phyloP scores from a whole-genome alignment of 768 basidiomycete species.

The Lactarius hatsudake region DNA sequence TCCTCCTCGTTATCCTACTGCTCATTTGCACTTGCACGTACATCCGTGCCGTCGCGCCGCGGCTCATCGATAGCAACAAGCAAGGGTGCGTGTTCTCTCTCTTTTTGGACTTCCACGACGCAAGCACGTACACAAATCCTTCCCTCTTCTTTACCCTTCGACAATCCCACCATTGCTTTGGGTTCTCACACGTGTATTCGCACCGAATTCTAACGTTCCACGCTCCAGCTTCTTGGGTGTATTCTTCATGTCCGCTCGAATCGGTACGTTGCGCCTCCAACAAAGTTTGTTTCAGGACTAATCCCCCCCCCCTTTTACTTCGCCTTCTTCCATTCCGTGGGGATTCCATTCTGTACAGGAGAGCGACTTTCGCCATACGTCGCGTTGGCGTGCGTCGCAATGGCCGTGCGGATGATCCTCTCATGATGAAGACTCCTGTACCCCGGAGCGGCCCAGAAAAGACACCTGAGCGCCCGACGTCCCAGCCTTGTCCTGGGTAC shows the following conservation, averaged over 20 bases:
- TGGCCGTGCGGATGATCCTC: conserved; percentile 75
- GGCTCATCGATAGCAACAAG: conserved; percentile 90
- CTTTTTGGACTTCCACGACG: neutral
- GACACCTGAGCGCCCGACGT: neutral
- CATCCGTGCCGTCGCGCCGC: conserved; percentile 83
- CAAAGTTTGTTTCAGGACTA: neutral
- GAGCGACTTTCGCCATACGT: conserved; percentile 97
- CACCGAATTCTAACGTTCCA: neutral
- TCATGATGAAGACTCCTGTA: conserved; percentile 32
- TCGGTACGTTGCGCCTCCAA: conserved; percentile 55
- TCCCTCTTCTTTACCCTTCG: neutral
- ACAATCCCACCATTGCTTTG: neutral
- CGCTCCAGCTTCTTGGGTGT: conserved; percentile 78
- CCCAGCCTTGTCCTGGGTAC: too few species aligned
- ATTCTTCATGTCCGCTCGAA: conserved; percentile 93
- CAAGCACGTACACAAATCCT: neutral
- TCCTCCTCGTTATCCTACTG: conserved; percentile 89
- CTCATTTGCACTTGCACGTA: conserved; percentile 98
- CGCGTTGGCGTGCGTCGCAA: conserved; percentile 84
- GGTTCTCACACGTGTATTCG: neutral
- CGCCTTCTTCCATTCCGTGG: neutral
- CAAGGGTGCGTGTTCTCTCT: conserved; percentile 66
- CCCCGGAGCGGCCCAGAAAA: neutral
- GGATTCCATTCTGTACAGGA: conserved; percentile 46
- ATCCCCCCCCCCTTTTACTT: neutral